Base-by-base conservation (phyloP, 176 grass and related monocot species). In the Metroxylon sagu region DNA sequence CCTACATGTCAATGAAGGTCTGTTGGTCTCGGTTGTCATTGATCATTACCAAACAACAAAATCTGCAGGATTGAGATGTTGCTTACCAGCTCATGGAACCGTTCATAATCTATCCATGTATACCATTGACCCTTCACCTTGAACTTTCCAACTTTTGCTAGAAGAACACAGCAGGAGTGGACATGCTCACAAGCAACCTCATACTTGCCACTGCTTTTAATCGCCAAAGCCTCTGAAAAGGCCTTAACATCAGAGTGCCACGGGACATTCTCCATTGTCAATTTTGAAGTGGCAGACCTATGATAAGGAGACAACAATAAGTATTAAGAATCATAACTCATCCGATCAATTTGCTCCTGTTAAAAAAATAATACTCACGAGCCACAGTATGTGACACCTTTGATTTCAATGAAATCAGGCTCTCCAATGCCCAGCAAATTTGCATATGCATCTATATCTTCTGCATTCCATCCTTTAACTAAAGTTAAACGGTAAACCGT, bases 221-320 rank as follows among this genome's bases (percentile, higher is more conserved):
- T 61, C 27, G 93, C 87, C 60, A 97, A 71, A 54, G 77, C 73
- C 75, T 97, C 87, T 4, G 93, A 97, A 29, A 97, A 92, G 56
- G 83, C 75, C 74, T 83, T 85, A 61, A 97, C 93, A 66, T 97
- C 93, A 75, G 84, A 70, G 31, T 97, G 93, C 87, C 93, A 97
- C 2, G 93, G 93, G 28, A 92, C 93, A 82, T 97, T 97, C 59
- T 97, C 93, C 93, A 92, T 97, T 51, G 93, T 97, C 84, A 97
- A 71, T 55, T 97, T 97, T 59, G 93, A 97, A 29, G 93, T 91
- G 54, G 84, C 78, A 48, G 93, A 88, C 30, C 93, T 97, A 76
- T 58, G 69, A 19, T 6, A 52, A 29, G 15, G 26, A 69, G 48
- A 55, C 10, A 26, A 25, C 39, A 76, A 43, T 49, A 12, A 71